phyloP scores from a whole-genome alignment of 176 grass and related monocot genomes.

The Tillandsia fasciculata region DNA sequence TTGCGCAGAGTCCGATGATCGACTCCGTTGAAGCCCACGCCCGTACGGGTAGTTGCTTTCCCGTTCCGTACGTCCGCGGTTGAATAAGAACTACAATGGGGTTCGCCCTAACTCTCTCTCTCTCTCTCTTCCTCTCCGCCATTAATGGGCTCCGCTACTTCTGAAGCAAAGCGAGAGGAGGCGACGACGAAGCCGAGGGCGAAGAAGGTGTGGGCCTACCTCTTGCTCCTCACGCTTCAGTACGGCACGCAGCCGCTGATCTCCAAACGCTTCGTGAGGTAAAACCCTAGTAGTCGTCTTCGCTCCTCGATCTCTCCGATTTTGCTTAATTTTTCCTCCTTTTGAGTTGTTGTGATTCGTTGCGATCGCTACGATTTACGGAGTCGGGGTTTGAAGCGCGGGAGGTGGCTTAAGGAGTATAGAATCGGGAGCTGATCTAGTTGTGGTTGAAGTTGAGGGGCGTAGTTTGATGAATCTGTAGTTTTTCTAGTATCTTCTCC shows the following conservation, averaged over 20 bases:
- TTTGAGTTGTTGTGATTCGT: not conserved
- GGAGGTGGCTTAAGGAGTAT: not conserved
- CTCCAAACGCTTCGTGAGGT: constrained; percentile 90
- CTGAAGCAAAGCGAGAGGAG: not conserved
- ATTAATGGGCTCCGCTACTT: not conserved
- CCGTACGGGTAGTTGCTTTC: no score
- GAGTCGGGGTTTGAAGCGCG: not conserved
- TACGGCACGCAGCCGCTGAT: constrained; percentile 94
- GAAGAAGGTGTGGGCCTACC: constrained; percentile 66
- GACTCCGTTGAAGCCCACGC: no score
- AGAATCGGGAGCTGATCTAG: no score
- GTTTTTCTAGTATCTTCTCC: not conserved
- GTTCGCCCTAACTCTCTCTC: not conserved
- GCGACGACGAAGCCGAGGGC: constrained; percentile 12
- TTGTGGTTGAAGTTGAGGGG: not conserved
- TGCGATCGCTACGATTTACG: not conserved
- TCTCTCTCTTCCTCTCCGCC: not conserved
- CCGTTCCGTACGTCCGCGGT: no score
- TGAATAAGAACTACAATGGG: no score
- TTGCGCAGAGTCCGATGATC: no score
- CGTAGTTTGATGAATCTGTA: not conserved
- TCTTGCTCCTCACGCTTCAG: constrained; percentile 76
- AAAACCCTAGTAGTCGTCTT: not conserved
- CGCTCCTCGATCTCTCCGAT: not conserved
- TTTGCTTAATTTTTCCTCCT: not conserved